Base-by-base conservation (phyloP, 2,329 filamentous ascomycete genomes). In the Neonectria neomacrospora region DNA sequence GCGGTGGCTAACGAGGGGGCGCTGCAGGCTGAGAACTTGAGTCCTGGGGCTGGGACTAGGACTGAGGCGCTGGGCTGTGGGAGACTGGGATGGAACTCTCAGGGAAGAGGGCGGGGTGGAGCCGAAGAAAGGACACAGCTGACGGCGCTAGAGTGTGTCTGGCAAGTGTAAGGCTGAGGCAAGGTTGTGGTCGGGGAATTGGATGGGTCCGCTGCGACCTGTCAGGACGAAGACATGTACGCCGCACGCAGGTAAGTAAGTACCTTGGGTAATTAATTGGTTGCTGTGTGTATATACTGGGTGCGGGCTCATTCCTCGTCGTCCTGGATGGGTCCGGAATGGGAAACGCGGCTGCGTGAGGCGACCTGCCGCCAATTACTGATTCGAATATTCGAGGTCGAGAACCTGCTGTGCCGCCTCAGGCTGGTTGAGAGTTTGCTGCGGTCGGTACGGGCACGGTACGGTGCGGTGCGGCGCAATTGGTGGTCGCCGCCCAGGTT, bases 121-220 rank as follows among this genome's bases (percentile, higher is more conserved):
- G 44, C 26, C 20, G 48, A 44, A 45, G 41, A 50, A 48, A 50
- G 37, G 53, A 45, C 42, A 57, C 58, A 69, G 68, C 68, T 71
- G 68, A 71, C 66, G 62, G 64, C 68, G 66, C 68, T 70, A 71
- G 54, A 47, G 47, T 63, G 42, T 61, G 66, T 71, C 53, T 59
- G 62, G 66, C 62, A 67, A 67, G 60, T 66, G 67, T 71, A 71
- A 71, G 68, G 68, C 68, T 71, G 68, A 71, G 68, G 61, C 48
- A 65, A 69, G 58, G 68, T 64, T 52, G 64, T 51, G 28, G 34
- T 37, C 22, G 26, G 51, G 37, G 30, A 28, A 34, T 34, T 26
- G 34, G 34, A 34, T 34, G 41, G 34, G 34, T 11, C 18, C 30
- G 6, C 30, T 47, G 48, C 20, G 54, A 42, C 50, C 56, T 63